Evolutionary conservation across 352 stramenopile species (phyloP).

Genomic region (Thalassiosira allenii): DNA sequence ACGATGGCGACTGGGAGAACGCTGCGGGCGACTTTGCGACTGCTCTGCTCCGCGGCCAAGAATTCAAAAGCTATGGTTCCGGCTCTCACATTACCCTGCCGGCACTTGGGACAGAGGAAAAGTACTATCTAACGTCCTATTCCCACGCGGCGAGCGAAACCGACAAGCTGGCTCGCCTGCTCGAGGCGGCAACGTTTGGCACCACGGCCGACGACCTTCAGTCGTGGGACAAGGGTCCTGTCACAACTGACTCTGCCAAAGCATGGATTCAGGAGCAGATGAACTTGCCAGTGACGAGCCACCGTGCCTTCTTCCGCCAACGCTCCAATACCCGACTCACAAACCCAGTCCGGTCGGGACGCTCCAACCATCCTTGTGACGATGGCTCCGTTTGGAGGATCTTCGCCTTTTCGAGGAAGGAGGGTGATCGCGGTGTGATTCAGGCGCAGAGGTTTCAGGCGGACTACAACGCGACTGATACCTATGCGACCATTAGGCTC

Average conservation of each 20-base stretch:
- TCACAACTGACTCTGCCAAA: conserved; percentile 34
- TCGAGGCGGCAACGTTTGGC: conserved; percentile 65
- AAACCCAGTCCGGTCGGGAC: conserved; percentile 38
- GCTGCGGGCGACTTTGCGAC: conserved; percentile 61
- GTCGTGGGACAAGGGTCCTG: conserved; percentile 13
- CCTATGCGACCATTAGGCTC: conserved; percentile 57
- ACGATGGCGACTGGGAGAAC: conserved; percentile 56
- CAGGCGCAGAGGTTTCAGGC: conserved; percentile 36
- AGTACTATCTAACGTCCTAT: conserved; percentile 59
- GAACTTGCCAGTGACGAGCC: conserved; percentile 50
- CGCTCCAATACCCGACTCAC: conserved; percentile 58
- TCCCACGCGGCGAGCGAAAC: conserved; percentile 27
- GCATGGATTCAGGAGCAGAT: conserved; percentile 65
- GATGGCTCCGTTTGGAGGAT: conserved; percentile 54
- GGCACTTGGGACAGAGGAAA: conserved; percentile 15
- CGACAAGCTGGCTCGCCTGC: conserved; percentile 47
- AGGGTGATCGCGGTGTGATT: conserved; percentile 31
- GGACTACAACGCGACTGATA: conserved; percentile 33
- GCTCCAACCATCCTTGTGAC: conserved; percentile 60
- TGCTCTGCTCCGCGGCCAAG: conserved; percentile 40
- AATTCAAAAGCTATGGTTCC: conserved; percentile 36
- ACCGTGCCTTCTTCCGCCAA: conserved; percentile 65
- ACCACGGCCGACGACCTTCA: conserved; percentile 45
- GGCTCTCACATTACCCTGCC: conserved; percentile 58
- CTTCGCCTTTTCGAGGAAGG: conserved; percentile 63